Base-by-base conservation (phyloP, 148 eudicot genomes). In the Amaranthus cruentus region DNA sequence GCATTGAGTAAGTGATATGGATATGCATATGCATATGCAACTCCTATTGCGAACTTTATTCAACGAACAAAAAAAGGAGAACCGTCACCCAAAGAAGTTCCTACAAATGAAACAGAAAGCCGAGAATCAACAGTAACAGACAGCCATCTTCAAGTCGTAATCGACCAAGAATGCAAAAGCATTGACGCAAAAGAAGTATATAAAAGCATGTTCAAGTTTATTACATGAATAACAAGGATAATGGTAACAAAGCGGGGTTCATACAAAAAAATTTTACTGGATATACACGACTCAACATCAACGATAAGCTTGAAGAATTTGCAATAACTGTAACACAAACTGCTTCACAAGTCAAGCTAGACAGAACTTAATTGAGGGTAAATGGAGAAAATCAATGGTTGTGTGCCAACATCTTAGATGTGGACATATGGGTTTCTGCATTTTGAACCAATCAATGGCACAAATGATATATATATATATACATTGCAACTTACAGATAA, bases 401-500 rank as follows among this genome's bases (percentile, higher is more conserved):
- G 42, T 7, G 8, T 56, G 64, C 14, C 43, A 58, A 71, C 7
- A 57, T 44, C 44, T 47, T 8, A 47, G 5, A 47, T 47, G 51
- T n/a, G 52, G 48, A 70, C 52, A 70, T 28, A 47, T n/a, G 38
- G 21, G 21, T 68, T 65, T 57, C 18, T 11, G 66, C 57, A 59
- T 9, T 14, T 28, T 69, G 64, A 18, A 62, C 42, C 8, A 53
- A 54, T 58, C 55, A 71, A 43, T 38, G 38, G 46, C 68, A 14
- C 44, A 70, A 54, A 46, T 46, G 64, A 15, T 28, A 46, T 44
- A 61, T 56, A 55, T 18, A 64, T 54, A 48, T 5, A 64, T 47
- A 9, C 55, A 76, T 15, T 68, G 66, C 43, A 69, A 59, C 49
- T 18, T 7, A 53, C 15, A 65, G 65, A 52, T 57, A 28, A 77